A percentile compares a stretch with the other conserved stretches of the same genome.
phyloP scores from a whole-genome alignment of 2,329 filamentous ascomycete genomes.

The Cytospora piceicola region DNA sequence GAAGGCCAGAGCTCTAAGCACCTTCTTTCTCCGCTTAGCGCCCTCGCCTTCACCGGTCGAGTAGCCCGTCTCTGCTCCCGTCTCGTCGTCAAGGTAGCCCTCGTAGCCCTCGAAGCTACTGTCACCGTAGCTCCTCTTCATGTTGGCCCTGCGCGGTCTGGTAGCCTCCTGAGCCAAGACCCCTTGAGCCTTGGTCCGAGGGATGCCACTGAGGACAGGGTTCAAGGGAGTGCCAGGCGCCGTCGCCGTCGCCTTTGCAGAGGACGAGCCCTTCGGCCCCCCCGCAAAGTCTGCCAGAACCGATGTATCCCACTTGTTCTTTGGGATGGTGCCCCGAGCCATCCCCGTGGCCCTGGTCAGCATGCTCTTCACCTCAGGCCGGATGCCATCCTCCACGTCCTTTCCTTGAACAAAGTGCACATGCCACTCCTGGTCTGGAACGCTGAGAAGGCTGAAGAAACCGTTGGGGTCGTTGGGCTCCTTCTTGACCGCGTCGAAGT shows the following conservation, averaged over 20 bases:
- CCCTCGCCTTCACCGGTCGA: slow-evolving; percentile 72
- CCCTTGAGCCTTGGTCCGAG: slow-evolving; percentile 46
- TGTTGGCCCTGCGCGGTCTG: slow-evolving; percentile 67
- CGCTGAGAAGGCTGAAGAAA: slow-evolving; percentile 55
- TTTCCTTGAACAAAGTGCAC: slow-evolving; percentile 57
- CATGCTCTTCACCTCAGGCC: slow-evolving; percentile 46
- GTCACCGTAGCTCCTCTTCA: slow-evolving; percentile 78
- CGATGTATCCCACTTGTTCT: slow-evolving; percentile 59
- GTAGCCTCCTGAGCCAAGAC: slow-evolving; percentile 49
- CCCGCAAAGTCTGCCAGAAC: slow-evolving; percentile 61
- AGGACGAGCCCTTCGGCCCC: slow-evolving; percentile 45
- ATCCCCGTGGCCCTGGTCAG: slow-evolving; percentile 60
- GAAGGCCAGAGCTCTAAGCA: slow-evolving; percentile 42
- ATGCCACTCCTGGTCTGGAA: slow-evolving; percentile 62
- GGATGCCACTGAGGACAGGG: slow-evolving; percentile 36
- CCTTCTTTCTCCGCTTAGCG: slow-evolving; percentile 70
- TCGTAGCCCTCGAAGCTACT: slow-evolving; percentile 75
- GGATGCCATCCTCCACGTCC: slow-evolving; percentile 59
- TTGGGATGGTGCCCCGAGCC: slow-evolving; percentile 60
- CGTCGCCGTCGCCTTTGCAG: slow-evolving; percentile 54
- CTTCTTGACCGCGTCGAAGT: slow-evolving; percentile 63
- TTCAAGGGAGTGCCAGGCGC: slow-evolving; percentile 58
- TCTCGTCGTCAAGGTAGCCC: slow-evolving; percentile 65
- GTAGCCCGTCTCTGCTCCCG: slow-evolving; percentile 61
- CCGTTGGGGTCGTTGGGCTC: slow-evolving; percentile 55